Evolutionary conservation across 345 rosid species (phyloP).

Genomic region (Mercurialis annua): DNA sequence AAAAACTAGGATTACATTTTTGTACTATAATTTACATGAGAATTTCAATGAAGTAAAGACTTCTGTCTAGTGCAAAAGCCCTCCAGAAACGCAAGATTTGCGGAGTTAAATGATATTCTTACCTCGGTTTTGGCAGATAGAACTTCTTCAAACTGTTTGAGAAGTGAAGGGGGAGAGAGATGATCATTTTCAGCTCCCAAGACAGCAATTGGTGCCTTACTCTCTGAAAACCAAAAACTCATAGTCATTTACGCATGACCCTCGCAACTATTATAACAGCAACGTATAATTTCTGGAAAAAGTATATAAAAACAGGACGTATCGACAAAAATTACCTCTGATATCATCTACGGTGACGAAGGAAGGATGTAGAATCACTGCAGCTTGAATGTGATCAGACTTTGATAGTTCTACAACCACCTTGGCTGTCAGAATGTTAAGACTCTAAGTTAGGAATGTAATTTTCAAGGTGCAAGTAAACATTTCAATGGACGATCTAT

Average conservation of each 20-base stretch:
- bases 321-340: slow-evolving; percentile 14
- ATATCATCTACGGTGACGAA: slow-evolving; percentile 35
- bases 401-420: slow-evolving; percentile 36
- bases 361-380: slow-evolving; percentile 35
- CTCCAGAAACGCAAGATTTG: no score
- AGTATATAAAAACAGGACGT: neutral
- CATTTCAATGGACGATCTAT: no score
- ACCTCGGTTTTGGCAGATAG: slow-evolving; percentile 44
- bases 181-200: slow-evolving; percentile 57
- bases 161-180: slow-evolving; percentile 38
- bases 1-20: no score
- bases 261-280: neutral
- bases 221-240: slow-evolving; percentile 27
- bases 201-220: slow-evolving; percentile 43
- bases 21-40: no score
- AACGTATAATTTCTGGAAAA: neutral
- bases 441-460: no score
- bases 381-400: slow-evolving; percentile 27
- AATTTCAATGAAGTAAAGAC: no score
- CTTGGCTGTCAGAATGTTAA: slow-evolving; percentile 23
- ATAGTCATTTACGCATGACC: neutral
- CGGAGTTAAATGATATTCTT: neutral
- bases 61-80: no score
- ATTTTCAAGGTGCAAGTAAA: no score
- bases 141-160: slow-evolving; percentile 47